Percentiles rank a stretch among this genome's conserved stretches.
These are phyloP conservation scores for Vigna mungo DNA, from an alignment of 306 rosid genomes.

Conservation along the genomic window DNA sequence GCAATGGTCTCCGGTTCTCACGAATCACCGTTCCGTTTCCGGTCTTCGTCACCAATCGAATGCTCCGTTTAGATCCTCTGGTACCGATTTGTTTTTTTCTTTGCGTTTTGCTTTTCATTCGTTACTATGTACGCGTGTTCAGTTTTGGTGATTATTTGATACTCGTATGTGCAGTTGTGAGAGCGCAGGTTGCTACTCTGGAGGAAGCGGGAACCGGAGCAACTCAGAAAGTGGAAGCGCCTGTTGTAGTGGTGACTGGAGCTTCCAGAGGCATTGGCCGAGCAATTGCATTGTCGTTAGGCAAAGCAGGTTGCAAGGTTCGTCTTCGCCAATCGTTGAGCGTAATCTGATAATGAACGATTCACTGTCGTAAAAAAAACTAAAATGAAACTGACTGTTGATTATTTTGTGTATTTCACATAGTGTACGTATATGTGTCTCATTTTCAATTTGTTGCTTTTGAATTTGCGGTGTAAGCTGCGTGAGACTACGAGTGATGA, in stretches of 20 bases:
- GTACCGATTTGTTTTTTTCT: constrained; percentile 44
- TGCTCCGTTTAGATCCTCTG: constrained; percentile 51
- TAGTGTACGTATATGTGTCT: background rate
- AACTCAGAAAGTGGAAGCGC: constrained; percentile 68
- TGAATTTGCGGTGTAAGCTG: constrained; percentile 11
- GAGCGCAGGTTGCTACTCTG: constrained; percentile 81
- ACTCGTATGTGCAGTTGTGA: constrained; percentile 55
- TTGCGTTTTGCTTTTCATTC: background rate
- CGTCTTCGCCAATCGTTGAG: constrained; percentile 29
- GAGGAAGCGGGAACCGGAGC: constrained; percentile 64
- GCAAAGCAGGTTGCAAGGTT: constrained; percentile 97
- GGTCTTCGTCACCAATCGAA: constrained; percentile 59
- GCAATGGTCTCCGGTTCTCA: constrained; percentile 62
- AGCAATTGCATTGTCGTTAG: constrained; percentile 83
- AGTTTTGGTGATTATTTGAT: constrained; percentile 11
- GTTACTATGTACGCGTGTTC: background rate
- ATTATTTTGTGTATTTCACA: background rate
- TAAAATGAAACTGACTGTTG: background rate
- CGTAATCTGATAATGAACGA: background rate
- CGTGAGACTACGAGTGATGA: background rate
- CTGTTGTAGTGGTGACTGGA: constrained; percentile 91
- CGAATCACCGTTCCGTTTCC: constrained; percentile 43
- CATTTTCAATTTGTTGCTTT: background rate
- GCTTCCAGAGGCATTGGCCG: constrained; percentile 95
- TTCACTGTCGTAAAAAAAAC: background rate